phyloP scores from a whole-genome alignment of 176 grass and related monocot genomes.

The Paspalum vaginatum region DNA sequence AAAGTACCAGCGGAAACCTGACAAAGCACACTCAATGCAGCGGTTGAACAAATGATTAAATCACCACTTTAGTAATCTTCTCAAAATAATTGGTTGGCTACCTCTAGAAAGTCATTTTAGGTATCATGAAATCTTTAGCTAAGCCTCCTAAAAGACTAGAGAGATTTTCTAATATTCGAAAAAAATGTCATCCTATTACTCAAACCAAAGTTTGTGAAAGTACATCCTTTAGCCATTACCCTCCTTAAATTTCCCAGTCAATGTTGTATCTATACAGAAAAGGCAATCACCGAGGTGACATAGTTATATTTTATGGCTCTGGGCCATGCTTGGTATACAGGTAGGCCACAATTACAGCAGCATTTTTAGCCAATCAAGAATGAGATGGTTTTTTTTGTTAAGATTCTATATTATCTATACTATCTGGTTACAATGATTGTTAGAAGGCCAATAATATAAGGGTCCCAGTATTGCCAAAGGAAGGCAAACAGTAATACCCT shows the following conservation, averaged over 20 bases:
- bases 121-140: neutral
- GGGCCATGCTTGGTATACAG: neutral
- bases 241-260: slow-evolving; percentile 6
- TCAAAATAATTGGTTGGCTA: slow-evolving; percentile 7
- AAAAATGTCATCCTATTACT: neutral
- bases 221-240: neutral
- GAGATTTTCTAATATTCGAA: neutral
- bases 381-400: too few relatives aligned
- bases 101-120: neutral
- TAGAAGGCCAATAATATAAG: neutral
- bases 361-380: too few relatives aligned
- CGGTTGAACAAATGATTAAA: slow-evolving; percentile 12
- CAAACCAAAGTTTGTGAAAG: neutral
- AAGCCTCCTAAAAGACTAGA: slow-evolving; percentile 5
- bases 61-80: neutral
- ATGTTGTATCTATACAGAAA: neutral
- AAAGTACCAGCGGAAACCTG: slow-evolving; percentile 13
- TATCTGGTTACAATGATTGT: neutral
- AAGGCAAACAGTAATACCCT: neutral
- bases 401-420: too few relatives aligned
- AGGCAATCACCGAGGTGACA: neutral
- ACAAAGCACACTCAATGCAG: slow-evolving; percentile 2
- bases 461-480: neutral
- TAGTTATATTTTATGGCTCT: neutral
- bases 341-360: neutral